Base-by-base conservation (phyloP, 129 eudicot species). In the Dittrichia graveolens region DNA sequence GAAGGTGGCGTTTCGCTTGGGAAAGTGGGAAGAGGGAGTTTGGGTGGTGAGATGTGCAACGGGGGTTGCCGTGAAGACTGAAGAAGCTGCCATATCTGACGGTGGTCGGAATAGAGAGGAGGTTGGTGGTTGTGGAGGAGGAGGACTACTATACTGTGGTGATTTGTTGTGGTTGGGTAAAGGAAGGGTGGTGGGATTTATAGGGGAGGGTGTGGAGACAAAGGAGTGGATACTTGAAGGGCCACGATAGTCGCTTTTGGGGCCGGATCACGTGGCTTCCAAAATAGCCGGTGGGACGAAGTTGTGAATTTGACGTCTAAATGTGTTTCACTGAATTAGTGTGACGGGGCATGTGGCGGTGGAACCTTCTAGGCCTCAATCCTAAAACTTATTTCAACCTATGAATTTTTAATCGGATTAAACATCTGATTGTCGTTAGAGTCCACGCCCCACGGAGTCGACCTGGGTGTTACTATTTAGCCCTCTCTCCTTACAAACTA, bases 161-260 rank as follows among this genome's bases (percentile, higher is more conserved):
- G 24, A 3, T 18, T 38, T 62, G 19, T 15, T 0, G 42, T 5
- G 8, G 49, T 12, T 1, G 42, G 14, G 5, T 5, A 31, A 6
- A 24, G 48, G 18, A 13, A 11, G 9, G 65, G 3, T 19, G 58
- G 39, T 11, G 16, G 24, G 44, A 15, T 84, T n/a, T 68, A 80
- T 78, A 74, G 69, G 78, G 65, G 35, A 7, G 2, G 8, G 31
- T 4, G 54, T 35, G 61, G 52, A 12, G 72, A 74, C 73, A 74
- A 71, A 73, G 68, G 61, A 75, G 77, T 86, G 96, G 96, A 78
- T 78, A 84, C 18, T 79, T 75, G 39, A 24, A 35, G 72, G 66
- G 81, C 92, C 96, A 89, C 96, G 96, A 76, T 61, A 62, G 60
- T 71, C 43, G 5, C 58, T 39, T 78, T 78, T 61, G 9, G 50